Evolutionary conservation across 768 basidiomycete species (phyloP).

Genomic region (Tricholoma sp.): DNA sequence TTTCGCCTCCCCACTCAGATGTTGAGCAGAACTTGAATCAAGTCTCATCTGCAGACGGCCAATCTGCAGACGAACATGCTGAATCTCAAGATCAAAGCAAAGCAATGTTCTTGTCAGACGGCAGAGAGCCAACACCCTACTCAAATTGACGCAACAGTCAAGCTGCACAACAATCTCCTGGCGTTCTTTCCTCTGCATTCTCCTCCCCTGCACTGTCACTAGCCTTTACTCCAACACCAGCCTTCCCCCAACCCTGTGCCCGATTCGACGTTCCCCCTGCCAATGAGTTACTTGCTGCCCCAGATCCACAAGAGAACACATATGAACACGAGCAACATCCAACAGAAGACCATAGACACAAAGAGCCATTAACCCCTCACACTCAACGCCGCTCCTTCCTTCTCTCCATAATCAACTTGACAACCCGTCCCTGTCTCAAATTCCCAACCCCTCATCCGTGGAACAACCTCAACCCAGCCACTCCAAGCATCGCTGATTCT

Average conservation of each 20-base stretch:
- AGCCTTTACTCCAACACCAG: constrained; percentile 66
- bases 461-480: constrained; percentile 26
- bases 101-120: constrained; percentile 73
- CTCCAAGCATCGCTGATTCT: constrained; percentile 27
- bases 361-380: constrained; percentile 57
- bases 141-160: constrained; percentile 22
- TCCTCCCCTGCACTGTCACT: constrained; percentile 54
- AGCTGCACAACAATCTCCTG: constrained; percentile 27
- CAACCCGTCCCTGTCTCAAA: constrained; percentile 66
- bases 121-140: constrained; percentile 40
- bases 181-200: constrained; percentile 33
- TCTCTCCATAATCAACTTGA: constrained; percentile 79
- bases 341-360: constrained; percentile 17
- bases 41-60: background rate
- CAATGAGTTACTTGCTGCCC: constrained; percentile 34
- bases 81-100: constrained; percentile 31
- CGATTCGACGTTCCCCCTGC: constrained; percentile 54
- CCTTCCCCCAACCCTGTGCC: constrained; percentile 54
- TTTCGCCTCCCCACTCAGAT: constrained; percentile 30
- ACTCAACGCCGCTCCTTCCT: constrained; percentile 78
- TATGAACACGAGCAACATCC: constrained; percentile 17
- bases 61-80: constrained; percentile 12
- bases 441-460: constrained; percentile 59
- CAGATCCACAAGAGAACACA: constrained; percentile 18
- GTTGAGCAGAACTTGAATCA: constrained; percentile 9